Base-by-base conservation (phyloP, 2,329 filamentous ascomycete genomes). In the Fusarium camptoceras region DNA sequence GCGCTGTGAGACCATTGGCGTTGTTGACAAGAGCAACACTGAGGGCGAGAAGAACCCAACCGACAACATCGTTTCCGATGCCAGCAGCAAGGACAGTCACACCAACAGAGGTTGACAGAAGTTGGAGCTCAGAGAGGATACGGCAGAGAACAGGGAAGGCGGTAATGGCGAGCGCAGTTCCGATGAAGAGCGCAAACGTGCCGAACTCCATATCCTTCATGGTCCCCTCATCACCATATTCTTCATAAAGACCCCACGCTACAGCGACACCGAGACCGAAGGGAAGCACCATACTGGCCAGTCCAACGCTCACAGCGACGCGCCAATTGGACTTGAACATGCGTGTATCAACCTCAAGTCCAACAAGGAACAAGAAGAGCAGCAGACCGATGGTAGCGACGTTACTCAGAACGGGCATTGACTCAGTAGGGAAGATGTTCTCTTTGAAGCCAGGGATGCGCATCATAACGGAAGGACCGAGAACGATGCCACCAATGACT, bases 21-120 rank as follows among this genome's bases (percentile, higher is more conserved):
- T 94, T 94, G 76, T 98, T 98, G 75, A 97, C 94, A 27, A 98
- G 86, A 1, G 95, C 93, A 34, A 98, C 94, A 72, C 95, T 98
- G 28, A 98, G 90, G 0, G 95, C 95, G 25, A 98, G 89, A 18
- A 98, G 84, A 70, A 98, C 91, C 95, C 95, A 98, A 60, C 81
- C 81, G 14, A 68, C 71, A 10, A 83, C 94, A 76, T 98, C 95
- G 77, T 98, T 98, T 3, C 93, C 94, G 16, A 98, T 94, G 54
- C 95, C 95, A 8, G 94, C 94, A 5, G 94, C 94, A 11, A 98
- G 85, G 3, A 94, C 92, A 39, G 97, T 97, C 37, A 97, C 88
- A 76, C 94, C 94, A 8, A 97, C 94, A 1, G 91, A 88, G 3
- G 94, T 96, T 57, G 87, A 83, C 7, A 98, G 89, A 51, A 98